Percentiles rank a stretch among this genome's conserved stretches.
phyloP scores from a whole-genome alignment of 169 alveolate species.

The Plasmodium ovale region DNA sequence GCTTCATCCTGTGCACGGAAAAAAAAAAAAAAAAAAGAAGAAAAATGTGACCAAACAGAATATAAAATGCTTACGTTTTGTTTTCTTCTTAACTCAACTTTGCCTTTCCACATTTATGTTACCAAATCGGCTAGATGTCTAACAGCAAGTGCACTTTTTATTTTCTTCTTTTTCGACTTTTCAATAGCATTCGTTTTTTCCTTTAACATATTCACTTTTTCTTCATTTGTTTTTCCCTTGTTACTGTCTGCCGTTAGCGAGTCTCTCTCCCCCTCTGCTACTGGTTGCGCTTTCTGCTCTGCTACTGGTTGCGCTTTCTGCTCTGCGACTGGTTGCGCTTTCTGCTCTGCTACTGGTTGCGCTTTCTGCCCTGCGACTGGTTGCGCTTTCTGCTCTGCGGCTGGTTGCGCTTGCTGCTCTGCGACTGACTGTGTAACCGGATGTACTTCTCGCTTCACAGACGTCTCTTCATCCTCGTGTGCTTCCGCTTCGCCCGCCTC shows the following conservation, averaged over 20 bases:
- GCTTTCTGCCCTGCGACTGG: not conserved
- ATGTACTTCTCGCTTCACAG: no score
- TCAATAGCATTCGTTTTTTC: conserved; percentile 84
- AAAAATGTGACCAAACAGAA: not conserved
- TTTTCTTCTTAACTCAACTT: not conserved
- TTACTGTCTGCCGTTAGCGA: not conserved
- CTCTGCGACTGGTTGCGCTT: not conserved
- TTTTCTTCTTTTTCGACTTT: conserved; percentile 19
- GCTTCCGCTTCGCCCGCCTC: not conserved
- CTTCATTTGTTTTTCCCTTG: not conserved
- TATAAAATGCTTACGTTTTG: not conserved
- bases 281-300: not conserved
- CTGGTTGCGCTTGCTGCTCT: not conserved
- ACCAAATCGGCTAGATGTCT: conserved; percentile 15
- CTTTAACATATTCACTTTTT: conserved; percentile 75
- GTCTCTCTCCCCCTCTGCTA: not conserved
- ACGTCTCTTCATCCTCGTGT: not conserved
- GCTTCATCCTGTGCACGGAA: conserved; percentile 34
- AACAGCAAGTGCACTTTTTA: not conserved
- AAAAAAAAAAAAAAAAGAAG: not conserved
- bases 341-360: not conserved
- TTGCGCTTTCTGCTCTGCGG: not conserved
- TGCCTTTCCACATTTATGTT: not conserved
- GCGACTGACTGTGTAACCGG: no score
- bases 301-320: not conserved